Evolutionary conservation across 2,329 filamentous ascomycete species (phyloP).

Genomic region (Apiospora rasikravindrae): DNA sequence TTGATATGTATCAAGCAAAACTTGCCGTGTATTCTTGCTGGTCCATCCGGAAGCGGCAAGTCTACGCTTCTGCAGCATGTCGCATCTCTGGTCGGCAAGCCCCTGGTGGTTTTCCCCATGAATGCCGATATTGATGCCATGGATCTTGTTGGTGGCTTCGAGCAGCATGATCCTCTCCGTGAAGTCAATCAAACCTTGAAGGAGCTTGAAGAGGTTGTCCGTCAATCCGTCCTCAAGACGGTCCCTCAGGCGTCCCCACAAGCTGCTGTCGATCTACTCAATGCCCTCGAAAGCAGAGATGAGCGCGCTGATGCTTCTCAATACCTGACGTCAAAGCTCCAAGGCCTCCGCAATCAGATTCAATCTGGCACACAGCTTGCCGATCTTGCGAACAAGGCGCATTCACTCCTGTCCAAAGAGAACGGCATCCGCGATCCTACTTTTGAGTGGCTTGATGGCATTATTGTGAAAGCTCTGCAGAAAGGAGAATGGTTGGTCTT

Average conservation of each 20-base stretch:
- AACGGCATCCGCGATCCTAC: constrained; percentile 72
- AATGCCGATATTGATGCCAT: constrained; percentile 97
- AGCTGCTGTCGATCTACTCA: constrained; percentile 56
- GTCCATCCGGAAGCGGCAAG: constrained; percentile 86
- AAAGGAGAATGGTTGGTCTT: constrained; percentile 91
- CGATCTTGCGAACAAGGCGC: constrained; percentile 52
- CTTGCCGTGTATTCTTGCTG: constrained; percentile 88
- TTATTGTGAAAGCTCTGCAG: constrained; percentile 85
- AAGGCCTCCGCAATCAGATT: constrained; percentile 46
- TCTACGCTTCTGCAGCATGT: constrained; percentile 79
- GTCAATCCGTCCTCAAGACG: constrained; percentile 53
- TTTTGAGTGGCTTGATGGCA: constrained; percentile 96
- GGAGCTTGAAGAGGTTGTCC: constrained; percentile 45
- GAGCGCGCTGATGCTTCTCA: constrained; percentile 46
- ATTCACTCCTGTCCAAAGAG: constrained; percentile 56
- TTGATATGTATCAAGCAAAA: constrained; percentile 86
- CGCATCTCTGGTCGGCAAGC: constrained; percentile 77
- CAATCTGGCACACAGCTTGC: constrained; percentile 53
- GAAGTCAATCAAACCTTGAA: constrained; percentile 67
- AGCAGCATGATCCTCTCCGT: constrained; percentile 85
- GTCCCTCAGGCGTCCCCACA: constrained; percentile 53
- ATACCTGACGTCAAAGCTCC: constrained; percentile 45
- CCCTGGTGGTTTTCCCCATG: constrained; percentile 82
- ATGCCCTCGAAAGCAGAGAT: constrained; percentile 50
- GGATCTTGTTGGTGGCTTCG: constrained; percentile 95